Base-by-base conservation (phyloP, 768 basidiomycete species). In the Termitomyces titanicus region DNA sequence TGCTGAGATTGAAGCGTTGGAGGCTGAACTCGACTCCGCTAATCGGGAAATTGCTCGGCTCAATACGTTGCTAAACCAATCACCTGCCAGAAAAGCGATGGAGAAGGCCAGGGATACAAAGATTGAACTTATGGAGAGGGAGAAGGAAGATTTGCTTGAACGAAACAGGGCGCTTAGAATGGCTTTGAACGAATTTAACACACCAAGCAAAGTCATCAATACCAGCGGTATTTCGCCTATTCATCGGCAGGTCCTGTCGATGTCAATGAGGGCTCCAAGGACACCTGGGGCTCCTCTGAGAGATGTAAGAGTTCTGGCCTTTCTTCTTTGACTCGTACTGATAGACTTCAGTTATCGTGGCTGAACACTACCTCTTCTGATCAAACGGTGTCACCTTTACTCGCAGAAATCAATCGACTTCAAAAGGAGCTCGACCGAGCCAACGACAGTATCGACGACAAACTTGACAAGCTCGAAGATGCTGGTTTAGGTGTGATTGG, bases 371-470 rank as follows among this genome's bases (percentile, higher is more conserved):
- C 84, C 3, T 74, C 77, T 6, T 68, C 75, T 4, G 86, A 88
- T 56, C 75, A 78, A 5, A 75, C 80, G 12, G 69, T 80, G 2
- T 74, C 85, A 3, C 88, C 88, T 31, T 69, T 91, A 17, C 66
- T 92, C n/a, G 71, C 77, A 1, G 88, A 94, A 67, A 89, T 94
- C 47, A 77, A 75, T 48, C 80, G 86, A 22, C 73, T 94, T 35
- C 87, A 93, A 62, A 74, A 74, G 17, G 86, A 94, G 61, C 84
- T 94, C 25, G 86, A 88, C 58, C 77, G 66, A 2, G 92, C 92
- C 10, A 93, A 95, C 65, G 85, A 88, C 34, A 88, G 82, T 61
- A 89, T 95, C 51, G 94, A 95, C 61, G 86, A 92, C 64, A 94
- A 94, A 67, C 77, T 95, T 15, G 91, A 92, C 65, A 84, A 86